phyloP scores from a whole-genome alignment of 805 yeast species.

The Ogataea polymorpha region DNA sequence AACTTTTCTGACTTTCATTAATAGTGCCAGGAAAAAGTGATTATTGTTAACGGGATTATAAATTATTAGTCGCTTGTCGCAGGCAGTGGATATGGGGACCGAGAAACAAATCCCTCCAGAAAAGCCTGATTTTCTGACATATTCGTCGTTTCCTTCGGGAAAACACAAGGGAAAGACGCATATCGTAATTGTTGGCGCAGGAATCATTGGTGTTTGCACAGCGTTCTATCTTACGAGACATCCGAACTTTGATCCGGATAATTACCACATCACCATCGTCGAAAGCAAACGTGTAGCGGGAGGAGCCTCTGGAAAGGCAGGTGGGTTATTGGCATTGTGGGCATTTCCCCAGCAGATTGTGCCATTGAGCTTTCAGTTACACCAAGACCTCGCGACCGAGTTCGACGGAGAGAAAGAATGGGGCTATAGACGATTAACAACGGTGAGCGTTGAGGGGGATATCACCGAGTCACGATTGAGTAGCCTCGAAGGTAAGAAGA shows the following conservation, averaged over 20 bases:
- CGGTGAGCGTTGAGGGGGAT: slow-evolving; percentile 86
- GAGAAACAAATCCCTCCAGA: slow-evolving; percentile 22
- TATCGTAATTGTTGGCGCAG: slow-evolving; percentile 88
- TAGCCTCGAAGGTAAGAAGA: slow-evolving; percentile 1
- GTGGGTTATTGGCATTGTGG: slow-evolving; percentile 92
- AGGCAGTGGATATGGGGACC: slow-evolving; percentile 15
- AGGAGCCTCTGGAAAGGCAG: slow-evolving; percentile 97
- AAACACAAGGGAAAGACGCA: slow-evolving; percentile 63
- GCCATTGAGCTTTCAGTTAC: slow-evolving; percentile 80
- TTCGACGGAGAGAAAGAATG: slow-evolving; percentile 83
- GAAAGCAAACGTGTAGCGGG: slow-evolving; percentile 94
- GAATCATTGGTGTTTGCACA: slow-evolving; percentile 92
- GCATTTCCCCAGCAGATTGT: slow-evolving; percentile 96
- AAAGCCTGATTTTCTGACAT: slow-evolving; percentile 29
- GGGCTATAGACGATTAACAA: slow-evolving; percentile 89
- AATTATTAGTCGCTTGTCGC: slow-evolving; percentile 1
- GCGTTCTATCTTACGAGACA: slow-evolving; percentile 87
- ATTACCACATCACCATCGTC: slow-evolving; percentile 76
- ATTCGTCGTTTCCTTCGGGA: slow-evolving; percentile 43
- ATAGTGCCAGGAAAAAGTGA: slow-evolving; percentile 2
- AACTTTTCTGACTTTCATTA: slow-evolving; percentile 4
- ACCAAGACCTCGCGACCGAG: slow-evolving; percentile 74
- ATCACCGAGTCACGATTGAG: slow-evolving; percentile 33
- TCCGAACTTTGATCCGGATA: slow-evolving; percentile 68
- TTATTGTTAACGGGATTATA: background rate